These are phyloP conservation scores for Exophiala phaeomuriformis DNA, from an alignment of 2,329 filamentous ascomycete genomes.

Conservation along the genomic window DNA sequence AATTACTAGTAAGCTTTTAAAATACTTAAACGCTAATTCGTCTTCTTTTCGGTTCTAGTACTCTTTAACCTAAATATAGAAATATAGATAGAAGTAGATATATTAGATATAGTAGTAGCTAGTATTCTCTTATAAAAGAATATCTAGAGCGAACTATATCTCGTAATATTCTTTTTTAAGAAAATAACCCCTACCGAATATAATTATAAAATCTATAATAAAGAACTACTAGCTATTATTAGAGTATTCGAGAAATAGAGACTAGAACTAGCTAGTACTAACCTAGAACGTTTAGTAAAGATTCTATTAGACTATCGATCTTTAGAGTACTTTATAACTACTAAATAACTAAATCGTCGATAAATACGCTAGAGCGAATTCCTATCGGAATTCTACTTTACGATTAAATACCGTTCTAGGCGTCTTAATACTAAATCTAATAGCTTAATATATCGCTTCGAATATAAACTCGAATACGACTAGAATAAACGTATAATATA, in stretches of 20 bases:
- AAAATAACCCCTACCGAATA: conserved; percentile 16
- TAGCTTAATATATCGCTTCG: conserved; percentile 9
- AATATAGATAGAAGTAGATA: conserved; percentile 17
- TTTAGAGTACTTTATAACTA: conserved; percentile 14
- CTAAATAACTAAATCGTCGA: conserved; percentile 13
- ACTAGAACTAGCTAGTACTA: conserved; percentile 12
- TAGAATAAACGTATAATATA: too few species aligned
- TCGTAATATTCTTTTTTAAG: conserved; percentile 16
- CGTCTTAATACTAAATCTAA: conserved; percentile 14
- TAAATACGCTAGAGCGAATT: conserved; percentile 11
- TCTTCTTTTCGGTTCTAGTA: too few species aligned
- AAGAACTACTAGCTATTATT: conserved; percentile 21
- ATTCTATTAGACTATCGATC: conserved; percentile 18
- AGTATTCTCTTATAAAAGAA: conserved; percentile 4
- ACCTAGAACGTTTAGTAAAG: conserved; percentile 7
- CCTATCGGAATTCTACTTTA: conserved; percentile 13
- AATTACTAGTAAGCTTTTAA: too few species aligned
- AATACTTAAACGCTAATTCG: too few species aligned
- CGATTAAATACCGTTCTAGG: conserved; percentile 14
- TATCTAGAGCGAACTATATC: not conserved
- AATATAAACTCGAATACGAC: too few species aligned
- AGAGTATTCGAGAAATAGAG: conserved; percentile 15
- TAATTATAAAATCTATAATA: conserved; percentile 16
- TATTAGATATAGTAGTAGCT: conserved; percentile 4
- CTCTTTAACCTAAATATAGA: too few species aligned